Evolutionary conservation across 495 filamentous ascomycete genomes (phyloP), one percentile per base, ranked within the genome.

Genomic region (Neurospora sp.): DNA sequence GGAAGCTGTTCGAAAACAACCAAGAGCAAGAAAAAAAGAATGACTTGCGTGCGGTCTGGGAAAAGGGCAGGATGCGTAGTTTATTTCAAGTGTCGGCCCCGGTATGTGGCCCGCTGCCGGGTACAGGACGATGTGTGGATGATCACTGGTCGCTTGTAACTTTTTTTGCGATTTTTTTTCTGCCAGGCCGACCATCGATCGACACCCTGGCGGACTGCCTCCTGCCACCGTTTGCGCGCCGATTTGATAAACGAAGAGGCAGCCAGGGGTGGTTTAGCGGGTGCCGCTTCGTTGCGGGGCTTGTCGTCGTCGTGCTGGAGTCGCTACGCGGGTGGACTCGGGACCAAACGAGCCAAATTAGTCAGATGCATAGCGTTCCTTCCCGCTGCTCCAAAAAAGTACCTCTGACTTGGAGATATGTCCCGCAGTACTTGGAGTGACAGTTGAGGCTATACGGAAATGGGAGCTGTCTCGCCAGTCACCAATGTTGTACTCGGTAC

Each of bases 261-360:
- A 34, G 28, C 6, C 54, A 62, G 34, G 34, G 39, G 39, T 39
- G 70, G 59, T 28, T 70, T 73, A n/a, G 40, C 69, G 42, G 40
- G n/a, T 19, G 34, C 31, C 9, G 34, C 24, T 40, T 70, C 73
- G 59, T 37, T 62, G 70, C 71, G 73, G 73, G 45, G 73, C 73
- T 43, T 74, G 39, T 62, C 36, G n/a, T 38, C 24, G 42, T 59
- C 38, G 38, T 42, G 40, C 48, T 66, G 28, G 43, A 70, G 39
- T 59, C 62, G 45, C 69, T 48, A 31, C 45, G 62, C 76, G 76
- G 76, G 76, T 76, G 74, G 76, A 77, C 70, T 77, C 76, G 76
- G 76, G 75, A 72, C 71, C 37, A 24, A 54, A 66, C 28, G 37
- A 28, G 28, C 48, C 48, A 62, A 38, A 48, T 74, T 76, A 72